Evolutionary conservation across 2,329 filamentous ascomycete species (phyloP), one percentile per base, ranked within the genome.

Genomic region (Curvularia lunata): DNA sequence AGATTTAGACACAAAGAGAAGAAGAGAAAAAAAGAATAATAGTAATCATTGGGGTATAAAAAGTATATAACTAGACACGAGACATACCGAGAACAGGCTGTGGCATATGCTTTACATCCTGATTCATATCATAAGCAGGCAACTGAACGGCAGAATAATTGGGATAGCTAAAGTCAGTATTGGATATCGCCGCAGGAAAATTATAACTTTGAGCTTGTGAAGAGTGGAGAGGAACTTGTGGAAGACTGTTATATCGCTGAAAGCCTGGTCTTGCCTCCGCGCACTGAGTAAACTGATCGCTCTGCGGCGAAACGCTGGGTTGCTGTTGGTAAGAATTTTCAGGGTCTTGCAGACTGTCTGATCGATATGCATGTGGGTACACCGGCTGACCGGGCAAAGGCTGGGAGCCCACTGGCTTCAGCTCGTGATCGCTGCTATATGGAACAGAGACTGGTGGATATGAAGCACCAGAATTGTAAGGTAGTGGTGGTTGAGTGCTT

Each of bases 1-100:
- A 57, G 50, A 37, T 46, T 41, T 54, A 34, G 58, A 58, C 63
- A 62, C 55, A 48, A 56, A 45, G n/a, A 60, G 60, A 59, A 56
- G 61, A 65, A 66, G 66, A 18, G 10, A 23, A 64, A 62, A 63
- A 61, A 61, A 61, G 56, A 60, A 65, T 67, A 66, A 66, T 67
- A 64, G 71, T 71, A 68, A 58, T 71, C 63, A 67, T 69, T 73
- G 67, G 67, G 65, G 64, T 70, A 68, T 73, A 67, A 52, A 62
- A 66, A 59, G 65, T 68, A 65, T 67, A 58, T 67, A 71, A 74
- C 72, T 75, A 77, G 66, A 77, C 69, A 70, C 70, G 74, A 68
- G 73, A 77, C 74, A 76, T 77, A 77, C 74, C 73, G 62, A 75
- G 73, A 65, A 72, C 69, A 68, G 71, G 72, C 59, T 74, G 72